These are phyloP conservation scores for Termitomyces bulborhizus DNA, from an alignment of 768 basidiomycete species.

Conservation along the genomic window DNA sequence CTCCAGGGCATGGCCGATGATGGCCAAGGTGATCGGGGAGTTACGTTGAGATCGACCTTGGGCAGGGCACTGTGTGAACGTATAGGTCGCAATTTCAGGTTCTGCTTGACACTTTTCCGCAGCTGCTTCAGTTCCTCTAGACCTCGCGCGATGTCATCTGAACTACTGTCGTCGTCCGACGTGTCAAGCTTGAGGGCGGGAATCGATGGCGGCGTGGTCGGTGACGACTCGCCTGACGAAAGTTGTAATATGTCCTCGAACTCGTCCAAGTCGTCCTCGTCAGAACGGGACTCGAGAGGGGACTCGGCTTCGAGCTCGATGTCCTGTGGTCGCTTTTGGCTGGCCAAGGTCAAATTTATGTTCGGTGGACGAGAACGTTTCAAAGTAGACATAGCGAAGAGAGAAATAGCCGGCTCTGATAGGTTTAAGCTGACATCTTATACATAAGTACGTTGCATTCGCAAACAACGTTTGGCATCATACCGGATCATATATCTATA, in stretches of 20 bases:
- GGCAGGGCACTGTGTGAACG: constrained; percentile 50
- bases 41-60: constrained; percentile 31
- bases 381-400: constrained; percentile 17
- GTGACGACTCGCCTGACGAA: constrained; percentile 30
- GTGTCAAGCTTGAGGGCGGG: constrained; percentile 25
- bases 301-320: constrained; percentile 32
- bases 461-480: background rate
- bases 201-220: constrained; percentile 24
- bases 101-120: constrained; percentile 66
- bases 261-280: constrained; percentile 28
- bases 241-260: constrained; percentile 34
- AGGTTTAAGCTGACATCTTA: constrained; percentile 5
- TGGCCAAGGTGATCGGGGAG: constrained; percentile 20
- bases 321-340: constrained; percentile 24
- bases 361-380: constrained; percentile 48
- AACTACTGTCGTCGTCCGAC: constrained; percentile 29
- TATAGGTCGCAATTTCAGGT: constrained; percentile 74
- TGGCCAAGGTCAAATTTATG: constrained; percentile 35
- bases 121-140: constrained; percentile 63
- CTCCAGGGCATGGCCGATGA: constrained; percentile 14
- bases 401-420: background rate
- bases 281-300: constrained; percentile 23
- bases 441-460: background rate
- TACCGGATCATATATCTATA: background rate
- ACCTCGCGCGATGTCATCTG: constrained; percentile 63